These are phyloP conservation scores for Fusarium nelsonii DNA, from an alignment of 2,329 filamentous ascomycete species.

Conservation along the genomic window DNA sequence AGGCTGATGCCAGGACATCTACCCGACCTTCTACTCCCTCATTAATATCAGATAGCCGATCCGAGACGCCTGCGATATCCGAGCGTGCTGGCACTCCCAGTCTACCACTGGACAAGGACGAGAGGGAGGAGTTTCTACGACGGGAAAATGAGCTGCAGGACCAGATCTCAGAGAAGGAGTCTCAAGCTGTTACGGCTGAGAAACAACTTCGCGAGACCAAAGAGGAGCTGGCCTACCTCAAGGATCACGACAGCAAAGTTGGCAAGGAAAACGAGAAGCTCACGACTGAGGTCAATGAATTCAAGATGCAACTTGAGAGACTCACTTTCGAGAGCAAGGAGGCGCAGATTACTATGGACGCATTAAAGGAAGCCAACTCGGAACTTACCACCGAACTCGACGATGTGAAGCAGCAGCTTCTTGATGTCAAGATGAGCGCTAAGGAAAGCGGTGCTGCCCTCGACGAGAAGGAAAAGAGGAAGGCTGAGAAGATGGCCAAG, in stretches of 20 bases:
- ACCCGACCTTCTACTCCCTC: constrained; percentile 66
- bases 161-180: constrained; percentile 93
- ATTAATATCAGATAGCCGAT: constrained; percentile 67
- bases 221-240: constrained; percentile 86
- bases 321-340: constrained; percentile 97
- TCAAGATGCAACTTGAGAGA: constrained; percentile 97
- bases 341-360: constrained; percentile 96
- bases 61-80: constrained; percentile 74
- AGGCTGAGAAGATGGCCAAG: constrained; percentile 99
- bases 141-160: constrained; percentile 98
- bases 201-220: constrained; percentile 84
- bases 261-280: constrained; percentile 93
- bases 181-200: constrained; percentile 81
- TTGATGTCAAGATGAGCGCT: constrained; percentile 96
- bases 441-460: constrained; percentile 91
- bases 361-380: constrained; percentile 92
- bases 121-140: constrained; percentile 93
- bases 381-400: constrained; percentile 94
- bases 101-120: constrained; percentile 91
- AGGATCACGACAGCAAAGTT: constrained; percentile 85
- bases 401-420: constrained; percentile 93
- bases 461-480: constrained; percentile 98
- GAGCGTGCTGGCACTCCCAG: constrained; percentile 90
- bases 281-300: constrained; percentile 86
- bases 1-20: constrained; percentile 57